Evolutionary conservation across 2,329 filamentous ascomycete species (phyloP), one percentile per base, ranked within the genome.

Genomic region (Hymenoscyphus linearis): DNA sequence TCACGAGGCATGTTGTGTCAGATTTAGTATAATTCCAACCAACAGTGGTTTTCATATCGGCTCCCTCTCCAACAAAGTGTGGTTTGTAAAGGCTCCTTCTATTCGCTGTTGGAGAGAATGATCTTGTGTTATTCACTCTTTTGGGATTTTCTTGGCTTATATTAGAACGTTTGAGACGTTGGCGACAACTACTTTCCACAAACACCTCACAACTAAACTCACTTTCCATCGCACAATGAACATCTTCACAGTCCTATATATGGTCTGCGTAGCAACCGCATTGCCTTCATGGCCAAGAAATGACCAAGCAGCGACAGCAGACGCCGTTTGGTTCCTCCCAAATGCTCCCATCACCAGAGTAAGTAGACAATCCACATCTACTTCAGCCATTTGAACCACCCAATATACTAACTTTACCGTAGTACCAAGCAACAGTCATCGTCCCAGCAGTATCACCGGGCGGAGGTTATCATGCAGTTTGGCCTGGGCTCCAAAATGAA

Each of bases 401-500:
- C 58, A 3, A 22, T 31, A 40, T 61, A 9, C 56, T n/a, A 10
- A 31, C 31, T 5, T 7, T 50, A 26, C 36, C 9, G 18, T 40
- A 69, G 67, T 67, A 64, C 26, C 59, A 64, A 57, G 59, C 55
- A 6, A 67, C 65, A 14, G 47, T 68, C 40, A 58, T 61, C 3
- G 65, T 69, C 4, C 67, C 67, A 16, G 47, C 60, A 22, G 57
- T 66, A 16, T 65, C 65, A 14, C 36, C 58, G 9, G 64, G 63
- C 16, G n/a, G 13, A 14, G 64, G 66, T 18, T 26, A 40, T 4
- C 65, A 66, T 53, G 59, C 50, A 12, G 36, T 68, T 1, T 65
- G 63, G 63, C 63, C 65, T 10, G 67, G 66, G 1, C 59, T 67
- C 31, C 60, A 65, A 26, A 69, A 67, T 10, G 55, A 62, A 22